These are phyloP conservation scores for Hirschfeldia incana DNA, from an alignment of 345 rosid genomes.

Conservation along the genomic window DNA sequence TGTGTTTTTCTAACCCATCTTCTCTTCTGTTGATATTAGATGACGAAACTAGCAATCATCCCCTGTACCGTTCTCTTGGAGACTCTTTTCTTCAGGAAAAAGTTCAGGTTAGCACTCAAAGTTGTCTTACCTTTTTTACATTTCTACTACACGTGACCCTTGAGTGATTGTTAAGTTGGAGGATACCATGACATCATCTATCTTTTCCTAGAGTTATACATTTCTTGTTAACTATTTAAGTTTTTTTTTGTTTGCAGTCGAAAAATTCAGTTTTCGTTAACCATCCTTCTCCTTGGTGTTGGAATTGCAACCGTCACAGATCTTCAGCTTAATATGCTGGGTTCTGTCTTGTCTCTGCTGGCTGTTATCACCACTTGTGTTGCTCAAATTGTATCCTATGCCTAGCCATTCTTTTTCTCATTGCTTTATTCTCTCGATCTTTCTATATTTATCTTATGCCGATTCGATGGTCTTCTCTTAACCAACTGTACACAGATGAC, in stretches of 20 bases:
- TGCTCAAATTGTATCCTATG: conserved; percentile 97
- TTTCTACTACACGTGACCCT: background rate
- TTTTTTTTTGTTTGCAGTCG: conserved; percentile 57
- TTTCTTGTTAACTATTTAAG: background rate
- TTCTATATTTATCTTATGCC: conserved; percentile 13
- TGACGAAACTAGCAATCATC: conserved; percentile 98
- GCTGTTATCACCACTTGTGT: conserved; percentile 95
- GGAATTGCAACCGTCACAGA: conserved; percentile 99
- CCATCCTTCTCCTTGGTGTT: conserved; percentile 93
- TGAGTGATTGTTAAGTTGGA: conserved; percentile 7
- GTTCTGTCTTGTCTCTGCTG: conserved; percentile 87
- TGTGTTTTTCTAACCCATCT: conserved; percentile 5
- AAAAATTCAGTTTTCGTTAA: conserved; percentile 74
- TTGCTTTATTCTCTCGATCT: conserved; percentile 29
- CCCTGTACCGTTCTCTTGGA: conserved; percentile 99
- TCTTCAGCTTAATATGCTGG: conserved; percentile 94
- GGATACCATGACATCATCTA: too few relatives aligned
- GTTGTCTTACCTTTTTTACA: background rate
- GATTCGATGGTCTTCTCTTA: conserved; percentile 46
- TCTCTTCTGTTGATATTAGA: conserved; percentile 49
- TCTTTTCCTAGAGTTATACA: conserved; percentile 9
- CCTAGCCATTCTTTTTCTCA: conserved; percentile 30
- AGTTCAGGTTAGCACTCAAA: conserved; percentile 67
- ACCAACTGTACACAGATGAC: conserved; percentile 80
- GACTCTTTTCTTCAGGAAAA: conserved; percentile 95